A percentile compares a stretch with the other conserved stretches of the same genome.
phyloP scores from a whole-genome alignment of 2,329 filamentous ascomycete species.

The Claviceps spartinae region DNA sequence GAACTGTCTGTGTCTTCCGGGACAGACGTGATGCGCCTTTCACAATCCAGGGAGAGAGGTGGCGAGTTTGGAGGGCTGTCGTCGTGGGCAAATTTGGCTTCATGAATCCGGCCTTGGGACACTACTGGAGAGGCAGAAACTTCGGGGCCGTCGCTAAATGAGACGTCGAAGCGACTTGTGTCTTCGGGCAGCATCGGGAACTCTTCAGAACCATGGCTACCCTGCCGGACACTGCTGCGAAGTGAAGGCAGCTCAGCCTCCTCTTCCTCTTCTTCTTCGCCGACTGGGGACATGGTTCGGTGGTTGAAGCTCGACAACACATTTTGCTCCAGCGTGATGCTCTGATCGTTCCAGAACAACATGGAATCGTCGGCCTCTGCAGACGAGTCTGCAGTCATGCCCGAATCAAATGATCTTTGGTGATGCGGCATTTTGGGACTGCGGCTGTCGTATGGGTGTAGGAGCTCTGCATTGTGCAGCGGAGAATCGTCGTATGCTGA shows the following conservation, averaged over 20 bases:
- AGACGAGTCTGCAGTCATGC: slow-evolving; percentile 1
- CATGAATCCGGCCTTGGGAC: slow-evolving; percentile 16
- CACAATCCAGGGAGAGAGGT: slow-evolving; percentile 15
- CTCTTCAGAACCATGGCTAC: slow-evolving; percentile 21
- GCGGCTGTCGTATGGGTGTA: background rate
- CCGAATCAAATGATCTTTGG: background rate
- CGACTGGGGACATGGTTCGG: slow-evolving; percentile 9
- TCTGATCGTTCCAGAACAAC: background rate
- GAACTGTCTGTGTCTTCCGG: slow-evolving; percentile 21
- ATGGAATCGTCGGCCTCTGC: background rate
- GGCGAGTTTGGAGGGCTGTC: slow-evolving; percentile 38
- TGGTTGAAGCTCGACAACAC: slow-evolving; percentile 4
- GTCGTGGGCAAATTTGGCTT: slow-evolving; percentile 22
- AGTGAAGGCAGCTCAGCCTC: slow-evolving; percentile 24
- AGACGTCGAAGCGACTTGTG: slow-evolving; percentile 24
- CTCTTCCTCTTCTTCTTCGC: slow-evolving; percentile 13
- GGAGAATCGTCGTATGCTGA: background rate
- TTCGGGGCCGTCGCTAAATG: slow-evolving; percentile 30
- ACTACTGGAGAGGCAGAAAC: slow-evolving; percentile 29
- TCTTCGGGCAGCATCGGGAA: slow-evolving; percentile 26
- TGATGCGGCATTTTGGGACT: background rate
- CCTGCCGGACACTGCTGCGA: slow-evolving; percentile 15
- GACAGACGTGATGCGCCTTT: slow-evolving; percentile 21
- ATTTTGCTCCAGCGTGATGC: slow-evolving; percentile 4
- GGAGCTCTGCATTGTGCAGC: background rate